A percentile compares a stretch with the other conserved stretches of the same genome.
phyloP scores from a whole-genome alignment of 345 rosid genomes.

The Capsella bursapastoris region DNA sequence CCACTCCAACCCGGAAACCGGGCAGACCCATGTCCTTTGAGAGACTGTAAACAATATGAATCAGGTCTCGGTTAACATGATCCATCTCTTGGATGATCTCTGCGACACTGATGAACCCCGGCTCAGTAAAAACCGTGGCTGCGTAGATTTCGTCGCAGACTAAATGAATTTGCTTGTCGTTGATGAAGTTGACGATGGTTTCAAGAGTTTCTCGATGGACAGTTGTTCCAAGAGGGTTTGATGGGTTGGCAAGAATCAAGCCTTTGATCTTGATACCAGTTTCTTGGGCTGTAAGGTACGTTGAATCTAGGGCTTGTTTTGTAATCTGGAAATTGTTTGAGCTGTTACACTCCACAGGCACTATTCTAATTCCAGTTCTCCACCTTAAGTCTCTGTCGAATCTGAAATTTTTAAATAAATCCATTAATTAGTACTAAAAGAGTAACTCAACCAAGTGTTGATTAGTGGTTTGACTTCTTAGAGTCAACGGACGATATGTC shows the following conservation, averaged over 20 bases:
- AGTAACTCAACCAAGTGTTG: conserved; percentile 32
- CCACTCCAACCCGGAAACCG: conserved; percentile 61
- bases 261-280: conserved; percentile 44
- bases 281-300: conserved; percentile 49
- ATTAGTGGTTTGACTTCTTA: conserved; percentile 11
- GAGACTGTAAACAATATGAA: conserved; percentile 62
- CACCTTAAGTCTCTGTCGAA: conserved; percentile 68
- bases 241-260: conserved; percentile 38
- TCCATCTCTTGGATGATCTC: conserved; percentile 52
- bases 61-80: conserved; percentile 42
- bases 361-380: conserved; percentile 60
- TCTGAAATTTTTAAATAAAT: conserved; percentile 37
- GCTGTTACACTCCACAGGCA: conserved; percentile 59
- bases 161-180: conserved; percentile 54
- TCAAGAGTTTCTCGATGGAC: conserved; percentile 23
- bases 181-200: conserved; percentile 40
- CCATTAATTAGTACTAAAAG: conserved; percentile 7
- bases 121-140: conserved; percentile 53
- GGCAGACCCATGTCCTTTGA: conserved; percentile 67
- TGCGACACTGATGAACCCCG: conserved; percentile 52
- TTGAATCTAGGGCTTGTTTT: conserved; percentile 49
- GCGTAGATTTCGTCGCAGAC: conserved; percentile 65
- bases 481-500: conserved; percentile 13
- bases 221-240: conserved; percentile 50
- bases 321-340: conserved; percentile 59